phyloP scores from a whole-genome alignment of 2,329 filamentous ascomycete genomes.

The Aphanocladium album region DNA sequence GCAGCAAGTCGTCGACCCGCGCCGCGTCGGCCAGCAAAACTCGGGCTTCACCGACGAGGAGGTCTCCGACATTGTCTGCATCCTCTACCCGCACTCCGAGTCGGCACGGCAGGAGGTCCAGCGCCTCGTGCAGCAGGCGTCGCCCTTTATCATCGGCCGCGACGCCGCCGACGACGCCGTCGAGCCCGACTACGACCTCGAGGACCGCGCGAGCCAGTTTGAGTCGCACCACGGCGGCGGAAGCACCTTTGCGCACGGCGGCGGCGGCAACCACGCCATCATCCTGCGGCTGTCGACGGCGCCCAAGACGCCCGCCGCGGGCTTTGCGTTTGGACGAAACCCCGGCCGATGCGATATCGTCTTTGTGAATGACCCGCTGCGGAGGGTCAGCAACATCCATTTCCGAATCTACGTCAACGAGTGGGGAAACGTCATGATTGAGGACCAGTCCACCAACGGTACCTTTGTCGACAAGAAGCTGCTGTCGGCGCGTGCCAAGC shows the following conservation, averaged over 20 bases:
- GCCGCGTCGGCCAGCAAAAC: conserved; percentile 72
- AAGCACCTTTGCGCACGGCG: conserved; percentile 22
- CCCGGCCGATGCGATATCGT: conserved; percentile 64
- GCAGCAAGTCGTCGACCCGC: conserved; percentile 75
- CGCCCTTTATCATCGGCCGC: conserved; percentile 45
- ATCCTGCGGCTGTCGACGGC: conserved; percentile 73
- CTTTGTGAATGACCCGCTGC: conserved; percentile 60
- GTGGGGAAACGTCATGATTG: conserved; percentile 83
- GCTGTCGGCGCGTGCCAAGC: conserved; percentile 44
- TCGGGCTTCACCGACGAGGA: conserved; percentile 80
- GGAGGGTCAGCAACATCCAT: conserved; percentile 86
- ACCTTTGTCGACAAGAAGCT: conserved; percentile 75
- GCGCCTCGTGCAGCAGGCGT: conserved; percentile 42
- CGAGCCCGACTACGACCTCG: conserved; percentile 44
- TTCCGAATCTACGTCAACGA: conserved; percentile 89
- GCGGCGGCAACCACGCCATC: conserved; percentile 59
- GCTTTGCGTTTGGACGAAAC: conserved; percentile 87
- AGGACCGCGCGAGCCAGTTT: conserved; percentile 47
- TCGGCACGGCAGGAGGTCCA: conserved; percentile 67
- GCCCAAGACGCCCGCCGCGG: conserved; percentile 62
- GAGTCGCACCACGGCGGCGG: conserved; percentile 32
- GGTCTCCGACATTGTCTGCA: conserved; percentile 81
- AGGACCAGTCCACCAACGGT: conserved; percentile 94
- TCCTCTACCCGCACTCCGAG: conserved; percentile 74
- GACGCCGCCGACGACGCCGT: conserved; percentile 46